Conservation (phyloP, 768 basidiomycete species). For the Sporobolomyces pararoseus region DNA sequence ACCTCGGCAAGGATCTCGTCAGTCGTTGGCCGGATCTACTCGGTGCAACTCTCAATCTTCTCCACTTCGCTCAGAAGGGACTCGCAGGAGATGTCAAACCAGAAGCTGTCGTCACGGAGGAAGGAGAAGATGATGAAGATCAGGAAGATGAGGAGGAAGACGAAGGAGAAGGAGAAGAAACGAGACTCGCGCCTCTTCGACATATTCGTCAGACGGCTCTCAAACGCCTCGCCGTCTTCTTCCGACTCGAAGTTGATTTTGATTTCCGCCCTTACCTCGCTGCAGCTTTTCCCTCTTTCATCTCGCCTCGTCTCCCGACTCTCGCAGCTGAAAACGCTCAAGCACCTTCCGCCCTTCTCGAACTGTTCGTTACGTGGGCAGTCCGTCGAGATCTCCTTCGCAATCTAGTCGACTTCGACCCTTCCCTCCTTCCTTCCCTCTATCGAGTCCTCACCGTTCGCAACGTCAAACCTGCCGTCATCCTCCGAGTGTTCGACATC, state of each 20-base stretch:
- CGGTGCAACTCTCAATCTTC: conserved; percentile 63
- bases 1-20: conserved; percentile 69
- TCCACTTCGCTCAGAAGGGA: conserved; percentile 62
- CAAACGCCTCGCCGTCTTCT: conserved; percentile 83
- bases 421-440: conserved; percentile 65
- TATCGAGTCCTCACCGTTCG: conserved; percentile 75
- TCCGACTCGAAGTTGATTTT: conserved; percentile 67
- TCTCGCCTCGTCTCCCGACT: conserved; percentile 72
- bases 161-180: conserved; percentile 35
- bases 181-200: conserved; percentile 53
- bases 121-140: conserved; percentile 51
- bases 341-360: conserved; percentile 79
- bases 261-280: conserved; percentile 70
- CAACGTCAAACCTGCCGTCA: conserved; percentile 80
- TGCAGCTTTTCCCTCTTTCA: conserved; percentile 64
- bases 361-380: conserved; percentile 78
- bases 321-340: conserved; percentile 85
- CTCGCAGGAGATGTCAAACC: conserved; percentile 48
- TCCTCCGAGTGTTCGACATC: conserved; percentile 77
- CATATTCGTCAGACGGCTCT: conserved; percentile 75
- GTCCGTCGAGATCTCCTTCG: conserved; percentile 57
- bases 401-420: conserved; percentile 68
- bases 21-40: conserved; percentile 72
- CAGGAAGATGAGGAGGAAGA: conserved; percentile 28
- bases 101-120: conserved; percentile 47